Evolutionary conservation across 2,329 filamentous ascomycete genomes (phyloP).

Genomic region (Fusarium sp.): DNA sequence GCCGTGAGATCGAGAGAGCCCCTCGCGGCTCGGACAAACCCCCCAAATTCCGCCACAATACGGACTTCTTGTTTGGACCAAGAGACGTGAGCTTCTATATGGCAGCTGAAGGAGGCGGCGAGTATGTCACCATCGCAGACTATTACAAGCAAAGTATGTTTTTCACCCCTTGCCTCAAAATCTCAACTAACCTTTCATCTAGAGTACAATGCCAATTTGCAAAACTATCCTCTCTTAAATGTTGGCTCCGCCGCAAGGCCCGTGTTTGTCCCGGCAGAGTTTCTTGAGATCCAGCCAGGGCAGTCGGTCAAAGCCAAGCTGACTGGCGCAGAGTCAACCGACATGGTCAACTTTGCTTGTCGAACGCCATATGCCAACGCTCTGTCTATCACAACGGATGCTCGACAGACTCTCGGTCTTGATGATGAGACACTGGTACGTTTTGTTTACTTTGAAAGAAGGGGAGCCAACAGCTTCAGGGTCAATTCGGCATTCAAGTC

Average conservation of each 20-base stretch:
- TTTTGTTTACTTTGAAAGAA: not conserved
- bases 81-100: slow-evolving; percentile 48
- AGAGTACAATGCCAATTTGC: slow-evolving; percentile 51
- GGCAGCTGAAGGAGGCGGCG: slow-evolving; percentile 37
- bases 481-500: slow-evolving; percentile 72
- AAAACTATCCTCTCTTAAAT: slow-evolving; percentile 72
- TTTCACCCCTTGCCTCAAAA: not conserved
- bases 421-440: slow-evolving; percentile 57
- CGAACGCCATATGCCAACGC: slow-evolving; percentile 75
- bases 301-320: slow-evolving; percentile 73
- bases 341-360: slow-evolving; percentile 80
- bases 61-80: slow-evolving; percentile 48
- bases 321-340: slow-evolving; percentile 67
- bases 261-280: slow-evolving; percentile 73
- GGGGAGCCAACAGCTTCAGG: slow-evolving; percentile 25
- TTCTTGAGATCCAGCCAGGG: slow-evolving; percentile 71
- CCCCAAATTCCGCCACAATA: slow-evolving; percentile 38
- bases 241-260: slow-evolving; percentile 68
- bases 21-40: slow-evolving; percentile 24
- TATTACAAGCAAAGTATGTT: slow-evolving; percentile 57
- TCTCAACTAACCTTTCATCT: slow-evolving; percentile 9
- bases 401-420: slow-evolving; percentile 68
- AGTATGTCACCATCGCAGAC: slow-evolving; percentile 54
- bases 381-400: slow-evolving; percentile 69
- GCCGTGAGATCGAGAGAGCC: slow-evolving; percentile 34